Conservation (phyloP, 2,329 filamentous ascomycete species). For the Pseudogymnoascus sp. region DNA sequence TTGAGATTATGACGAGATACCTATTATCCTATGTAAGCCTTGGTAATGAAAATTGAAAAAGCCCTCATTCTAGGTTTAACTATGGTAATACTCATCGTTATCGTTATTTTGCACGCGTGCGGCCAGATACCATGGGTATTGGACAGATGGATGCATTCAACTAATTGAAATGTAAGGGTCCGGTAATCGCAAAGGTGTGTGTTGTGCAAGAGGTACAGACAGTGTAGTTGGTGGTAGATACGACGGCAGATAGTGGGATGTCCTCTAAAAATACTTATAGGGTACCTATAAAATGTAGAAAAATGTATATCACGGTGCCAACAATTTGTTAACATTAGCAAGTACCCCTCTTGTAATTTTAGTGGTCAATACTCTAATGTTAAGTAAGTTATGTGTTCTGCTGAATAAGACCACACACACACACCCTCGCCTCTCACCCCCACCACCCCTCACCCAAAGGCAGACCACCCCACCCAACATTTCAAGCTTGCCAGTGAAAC, state of each 20-base stretch:
- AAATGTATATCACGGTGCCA: background rate
- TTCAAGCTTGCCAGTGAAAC: slow-evolving; percentile 4
- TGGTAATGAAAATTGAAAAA: background rate
- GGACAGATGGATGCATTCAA: background rate
- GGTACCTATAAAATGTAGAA: background rate
- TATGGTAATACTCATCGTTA: background rate
- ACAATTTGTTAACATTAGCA: background rate
- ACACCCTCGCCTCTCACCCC: background rate
- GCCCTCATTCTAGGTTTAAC: background rate
- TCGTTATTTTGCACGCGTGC: background rate
- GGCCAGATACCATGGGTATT: background rate
- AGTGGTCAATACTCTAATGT: background rate
- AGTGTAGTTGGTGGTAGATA: background rate
- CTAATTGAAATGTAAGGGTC: background rate
- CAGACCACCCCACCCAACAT: background rate
- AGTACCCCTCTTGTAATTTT: background rate
- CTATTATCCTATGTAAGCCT: background rate
- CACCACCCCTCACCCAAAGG: background rate
- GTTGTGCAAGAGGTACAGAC: background rate
- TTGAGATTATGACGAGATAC: background rate
- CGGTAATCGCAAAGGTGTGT: background rate
- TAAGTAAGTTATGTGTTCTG: background rate
- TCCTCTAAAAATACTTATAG: background rate
- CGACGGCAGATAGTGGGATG: background rate
- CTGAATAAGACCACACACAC: background rate